Evolutionary conservation across 805 yeast species (phyloP), one percentile per base, ranked within the genome.

Genomic region (Wilhelminamyces savonicus): DNA sequence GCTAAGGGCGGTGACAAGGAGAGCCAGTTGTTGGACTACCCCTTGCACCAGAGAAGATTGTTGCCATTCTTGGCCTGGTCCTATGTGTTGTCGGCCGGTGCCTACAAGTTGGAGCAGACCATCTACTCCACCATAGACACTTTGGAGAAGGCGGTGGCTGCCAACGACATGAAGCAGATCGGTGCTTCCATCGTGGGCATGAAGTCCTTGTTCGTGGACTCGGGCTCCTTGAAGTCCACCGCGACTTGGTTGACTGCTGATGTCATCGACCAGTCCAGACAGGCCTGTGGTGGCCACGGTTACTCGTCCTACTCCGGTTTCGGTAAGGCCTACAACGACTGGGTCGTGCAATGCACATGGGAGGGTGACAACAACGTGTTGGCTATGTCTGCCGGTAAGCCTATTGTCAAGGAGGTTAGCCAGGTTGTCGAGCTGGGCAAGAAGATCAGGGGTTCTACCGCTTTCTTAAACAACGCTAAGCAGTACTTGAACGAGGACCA

Each of bases 321-420:
- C 52, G 95, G 94, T 23, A 84, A 81, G 52, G 87, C 87, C 9
- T 85, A 76, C 64, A 72, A 73, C 39, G 97, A 88, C 56, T 90
- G 94, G 85, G 95, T 83, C n/a, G 96, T 88, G 23, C 96, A 88
- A 62, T 87, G 95, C 59, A 88, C 97, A 13, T 88, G 97, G 97
- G 97, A 88, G 65, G 97, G 97, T 57, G 97, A 88, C 58, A 88
- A 88, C 65, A 87, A 78, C 48, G 81, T 88, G 25, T 68, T 88
- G 40, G 82, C 87, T 2, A 76, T 85, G 57, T 79, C 86, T 31
- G 75, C 86, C 35, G 97, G 95, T 34, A 78, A 90, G 54, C 76
- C 92, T 16, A 65, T 80, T 23, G 63, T 78, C 39, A 81, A 74
- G 54, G 58, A 62, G 34, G 66, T 68, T 16, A 50, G 61, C 29